A percentile compares a stretch with the other conserved stretches of the same genome.
These are phyloP conservation scores for Pseudognaphalium luteoalbum DNA, from an alignment of 129 eudicot species.

Conservation along the genomic window DNA sequence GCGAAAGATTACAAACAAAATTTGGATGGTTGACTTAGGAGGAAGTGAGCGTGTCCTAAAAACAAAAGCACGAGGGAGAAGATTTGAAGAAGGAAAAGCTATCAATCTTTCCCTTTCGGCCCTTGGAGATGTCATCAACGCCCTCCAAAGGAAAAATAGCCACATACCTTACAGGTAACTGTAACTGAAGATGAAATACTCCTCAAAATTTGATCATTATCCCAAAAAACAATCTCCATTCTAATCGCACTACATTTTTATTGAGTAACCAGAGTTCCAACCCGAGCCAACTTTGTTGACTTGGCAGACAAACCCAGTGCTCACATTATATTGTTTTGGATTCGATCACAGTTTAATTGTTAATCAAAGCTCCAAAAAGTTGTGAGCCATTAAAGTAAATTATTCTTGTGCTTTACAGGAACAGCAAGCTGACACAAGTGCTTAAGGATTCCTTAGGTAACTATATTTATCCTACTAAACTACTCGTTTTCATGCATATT, in stretches of 20 bases:
- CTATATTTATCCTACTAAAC: background rate
- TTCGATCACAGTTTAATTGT: background rate
- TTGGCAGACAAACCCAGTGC: too few species aligned
- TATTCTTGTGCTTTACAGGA: slow-evolving; percentile 51
- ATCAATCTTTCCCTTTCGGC: slow-evolving; percentile 87
- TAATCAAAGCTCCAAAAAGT: background rate
- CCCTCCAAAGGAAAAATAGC: slow-evolving; percentile 58
- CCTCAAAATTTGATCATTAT: too few species aligned
- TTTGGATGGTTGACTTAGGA: slow-evolving; percentile 92
- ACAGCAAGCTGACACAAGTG: slow-evolving; percentile 82
- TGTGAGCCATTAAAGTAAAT: slow-evolving; percentile 7
- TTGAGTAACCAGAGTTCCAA: too few species aligned
- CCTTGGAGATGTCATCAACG: slow-evolving; percentile 74
- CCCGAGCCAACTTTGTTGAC: too few species aligned
- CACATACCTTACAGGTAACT: slow-evolving; percentile 76
- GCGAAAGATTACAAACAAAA: slow-evolving; percentile 47
- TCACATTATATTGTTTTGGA: too few species aligned
- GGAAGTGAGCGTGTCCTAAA: slow-evolving; percentile 74
- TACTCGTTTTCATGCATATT: background rate
- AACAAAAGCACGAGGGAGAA: slow-evolving; percentile 76
- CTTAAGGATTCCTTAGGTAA: slow-evolving; percentile 81
- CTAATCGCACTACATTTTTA: background rate
- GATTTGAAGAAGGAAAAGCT: slow-evolving; percentile 77
- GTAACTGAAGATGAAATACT: background rate
- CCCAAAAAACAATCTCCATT: background rate